Percentiles rank a stretch among this genome's conserved stretches.
phyloP scores from a whole-genome alignment of 805 yeast genomes.

The Kregervanrija pseudodelftensis region DNA sequence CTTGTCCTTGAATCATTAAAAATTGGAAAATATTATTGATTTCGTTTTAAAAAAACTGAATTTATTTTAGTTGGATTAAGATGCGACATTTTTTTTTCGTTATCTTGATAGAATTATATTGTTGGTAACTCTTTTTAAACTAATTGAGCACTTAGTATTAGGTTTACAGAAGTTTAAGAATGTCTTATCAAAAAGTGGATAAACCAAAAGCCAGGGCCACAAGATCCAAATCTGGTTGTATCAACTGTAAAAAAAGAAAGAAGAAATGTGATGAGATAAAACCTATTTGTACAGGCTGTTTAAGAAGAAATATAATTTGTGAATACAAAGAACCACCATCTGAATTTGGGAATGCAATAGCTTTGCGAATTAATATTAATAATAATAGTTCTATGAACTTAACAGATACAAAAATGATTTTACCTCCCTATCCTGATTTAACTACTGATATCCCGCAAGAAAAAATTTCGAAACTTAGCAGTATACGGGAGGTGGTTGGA shows the following conservation, averaged over 20 bases:
- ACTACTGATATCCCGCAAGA: not conserved
- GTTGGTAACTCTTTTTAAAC: no score
- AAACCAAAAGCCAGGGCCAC: slow-evolving; percentile 1
- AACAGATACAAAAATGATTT: no score
- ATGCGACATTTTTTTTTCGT: not conserved
- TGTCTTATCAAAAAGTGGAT: no score
- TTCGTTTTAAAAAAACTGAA: no score
- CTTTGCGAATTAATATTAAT: no score
- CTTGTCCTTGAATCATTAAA: not conserved
- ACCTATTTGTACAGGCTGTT: slow-evolving; percentile 24
- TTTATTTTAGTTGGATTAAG: not conserved
- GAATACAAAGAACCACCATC: slow-evolving; percentile 9
- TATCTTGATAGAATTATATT: not conserved
- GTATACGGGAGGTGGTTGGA: slow-evolving; percentile 8
- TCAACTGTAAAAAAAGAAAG: slow-evolving; percentile 22
- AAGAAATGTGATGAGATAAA: slow-evolving; percentile 25
- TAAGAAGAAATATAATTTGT: slow-evolving; percentile 15
- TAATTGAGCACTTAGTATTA: no score
- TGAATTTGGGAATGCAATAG: not conserved
- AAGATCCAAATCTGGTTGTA: slow-evolving; percentile 22
- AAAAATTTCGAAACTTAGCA: slow-evolving; percentile 6
- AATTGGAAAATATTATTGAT: no score
- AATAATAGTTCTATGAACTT: no score
- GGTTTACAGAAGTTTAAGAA: no score
- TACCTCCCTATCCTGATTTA: not conserved